phyloP scores from a whole-genome alignment of 2,329 filamentous ascomycete species.

The Metarhizium brunneum region DNA sequence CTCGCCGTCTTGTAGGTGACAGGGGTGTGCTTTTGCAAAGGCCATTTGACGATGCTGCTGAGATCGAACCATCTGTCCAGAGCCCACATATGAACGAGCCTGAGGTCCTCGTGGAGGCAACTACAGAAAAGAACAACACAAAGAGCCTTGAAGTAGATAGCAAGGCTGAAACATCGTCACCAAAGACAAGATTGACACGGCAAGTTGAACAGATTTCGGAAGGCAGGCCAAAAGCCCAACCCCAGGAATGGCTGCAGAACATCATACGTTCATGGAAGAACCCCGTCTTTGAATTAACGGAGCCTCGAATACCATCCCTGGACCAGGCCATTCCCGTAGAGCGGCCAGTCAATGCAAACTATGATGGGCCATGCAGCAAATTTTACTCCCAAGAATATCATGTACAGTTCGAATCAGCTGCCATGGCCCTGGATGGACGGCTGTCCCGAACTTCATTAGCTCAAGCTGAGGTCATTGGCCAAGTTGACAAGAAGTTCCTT shows the following conservation, averaged over 20 bases:
- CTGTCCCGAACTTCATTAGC: slow-evolving; percentile 55
- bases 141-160: neutral
- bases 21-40: slow-evolving; percentile 31
- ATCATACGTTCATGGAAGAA: slow-evolving; percentile 64
- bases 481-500: slow-evolving; percentile 88
- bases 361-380: slow-evolving; percentile 4
- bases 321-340: slow-evolving; percentile 12
- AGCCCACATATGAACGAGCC: neutral
- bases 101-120: too few relatives aligned
- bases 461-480: slow-evolving; percentile 59
- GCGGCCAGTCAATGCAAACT: slow-evolving; percentile 1
- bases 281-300: slow-evolving; percentile 54
- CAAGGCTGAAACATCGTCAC: too few relatives aligned
- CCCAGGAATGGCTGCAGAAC: slow-evolving; percentile 46
- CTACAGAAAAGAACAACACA: neutral
- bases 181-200: neutral
- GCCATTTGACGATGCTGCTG: slow-evolving; percentile 32
- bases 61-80: neutral
- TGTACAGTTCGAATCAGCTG: slow-evolving; percentile 20
- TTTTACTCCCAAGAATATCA: slow-evolving; percentile 6
- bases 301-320: slow-evolving; percentile 35
- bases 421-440: slow-evolving; percentile 25
- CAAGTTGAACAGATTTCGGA: slow-evolving; percentile 1
- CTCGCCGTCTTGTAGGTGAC: slow-evolving; percentile 26
- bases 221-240: slow-evolving; percentile 7